Base-by-base conservation (phyloP, 2,329 filamentous ascomycete species). In the Knufia petricola region DNA sequence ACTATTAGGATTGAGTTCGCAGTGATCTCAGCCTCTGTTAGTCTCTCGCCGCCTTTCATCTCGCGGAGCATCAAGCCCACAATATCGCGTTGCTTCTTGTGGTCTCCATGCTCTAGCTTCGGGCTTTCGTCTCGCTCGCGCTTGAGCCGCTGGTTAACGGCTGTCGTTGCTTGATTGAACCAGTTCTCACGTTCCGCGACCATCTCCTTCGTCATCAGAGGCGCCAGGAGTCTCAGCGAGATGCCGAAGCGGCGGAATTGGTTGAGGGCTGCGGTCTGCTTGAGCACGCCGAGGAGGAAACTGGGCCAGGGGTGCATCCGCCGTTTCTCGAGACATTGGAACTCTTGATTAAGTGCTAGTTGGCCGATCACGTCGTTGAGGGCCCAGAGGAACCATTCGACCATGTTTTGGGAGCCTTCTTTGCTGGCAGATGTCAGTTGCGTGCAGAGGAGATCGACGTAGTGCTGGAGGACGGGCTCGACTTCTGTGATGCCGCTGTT, bases 21-120 rank as follows among this genome's bases (percentile, higher is more conserved):
- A 15, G 84, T 66, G 60, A 85, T 84, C 7, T 81, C 82, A 61
- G 85, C 82, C 43, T 75, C 79, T 34, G 71, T 75, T 59, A 85
- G 82, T 1, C 79, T 79, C 50, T 76, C 73, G 46, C 82, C 82
- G 0, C 45, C 49, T 34, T 54, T 51, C 49, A 51, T 51, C 41
- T 53, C 48, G 4, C 51, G 40, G 20, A 53, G 17, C 51, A 53
- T 53, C 32, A 52, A 24, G 23, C 51, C 49, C 1, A 53, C 46
- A 30, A 53, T 51, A 30, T 53, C 51, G 3, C 37, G 44, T 15
- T 34, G 82, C 85, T 60, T 85, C 81, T 68, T 65, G 48, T 79
- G 78, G 42, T 81, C 84, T 20, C 74, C 74, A 34, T 84, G 73
- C 64, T 85, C 82, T 1, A 72, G 69, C 12, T 46, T 21, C 1